These are phyloP conservation scores for Auxenochlorella pyrenoidosa DNA, from an alignment of 139 green algal genomes.

Conservation along the genomic window DNA sequence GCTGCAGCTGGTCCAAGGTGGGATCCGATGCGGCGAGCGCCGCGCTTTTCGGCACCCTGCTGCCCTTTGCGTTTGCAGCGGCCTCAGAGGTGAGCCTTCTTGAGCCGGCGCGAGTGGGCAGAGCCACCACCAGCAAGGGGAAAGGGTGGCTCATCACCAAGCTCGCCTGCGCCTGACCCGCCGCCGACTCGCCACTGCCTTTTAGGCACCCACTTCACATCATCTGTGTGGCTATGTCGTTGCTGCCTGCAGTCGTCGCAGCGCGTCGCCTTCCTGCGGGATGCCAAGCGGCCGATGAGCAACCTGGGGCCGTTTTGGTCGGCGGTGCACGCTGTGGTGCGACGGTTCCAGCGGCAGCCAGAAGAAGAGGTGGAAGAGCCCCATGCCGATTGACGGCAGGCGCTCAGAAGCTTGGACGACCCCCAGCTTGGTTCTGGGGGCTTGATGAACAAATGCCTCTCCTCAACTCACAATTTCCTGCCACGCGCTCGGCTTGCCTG, in stretches of 20 bases:
- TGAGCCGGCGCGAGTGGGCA: too few relatives aligned
- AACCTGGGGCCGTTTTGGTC: slow-evolving; percentile 36
- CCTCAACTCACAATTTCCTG: too few relatives aligned
- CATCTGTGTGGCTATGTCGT: too few relatives aligned
- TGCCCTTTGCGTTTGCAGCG: slow-evolving; percentile 24
- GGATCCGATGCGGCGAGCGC: slow-evolving; percentile 1
- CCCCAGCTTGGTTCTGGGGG: too few relatives aligned
- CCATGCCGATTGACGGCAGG: not conserved
- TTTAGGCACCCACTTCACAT: not conserved
- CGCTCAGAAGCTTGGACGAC: too few relatives aligned
- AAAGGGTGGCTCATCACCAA: not conserved
- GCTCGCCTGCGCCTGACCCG: not conserved
- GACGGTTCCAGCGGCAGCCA: not conserved
- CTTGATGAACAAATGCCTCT: too few relatives aligned
- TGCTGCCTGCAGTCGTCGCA: not conserved
- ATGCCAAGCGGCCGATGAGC: slow-evolving; percentile 32
- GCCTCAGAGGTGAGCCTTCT: slow-evolving; percentile 3
- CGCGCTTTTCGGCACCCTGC: slow-evolving; percentile 20
- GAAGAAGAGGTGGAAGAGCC: not conserved
- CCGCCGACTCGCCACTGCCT: too few relatives aligned
- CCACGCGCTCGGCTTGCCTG: too few relatives aligned
- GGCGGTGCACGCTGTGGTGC: not conserved
- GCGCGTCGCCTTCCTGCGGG: slow-evolving; percentile 26
- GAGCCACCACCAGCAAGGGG: too few relatives aligned
- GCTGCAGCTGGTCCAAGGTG: not conserved